Base-by-base conservation (phyloP, 2,329 filamentous ascomycete genomes). In the Colletotrichum cuscutae region DNA sequence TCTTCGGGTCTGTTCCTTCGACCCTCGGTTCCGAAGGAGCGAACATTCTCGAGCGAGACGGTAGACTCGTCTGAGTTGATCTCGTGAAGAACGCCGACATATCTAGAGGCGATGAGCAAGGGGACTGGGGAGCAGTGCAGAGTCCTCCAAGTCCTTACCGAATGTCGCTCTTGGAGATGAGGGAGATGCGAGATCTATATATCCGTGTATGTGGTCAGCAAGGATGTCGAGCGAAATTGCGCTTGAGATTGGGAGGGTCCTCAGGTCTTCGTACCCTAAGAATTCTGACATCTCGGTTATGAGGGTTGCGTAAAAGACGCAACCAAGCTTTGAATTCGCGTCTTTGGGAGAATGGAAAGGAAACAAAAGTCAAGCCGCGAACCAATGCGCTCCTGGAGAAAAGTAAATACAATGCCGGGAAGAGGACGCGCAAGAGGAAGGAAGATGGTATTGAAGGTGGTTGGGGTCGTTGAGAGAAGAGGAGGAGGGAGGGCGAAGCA, bases 61-160 rank as follows among this genome's bases (percentile, higher is more conserved):
- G 97, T 98, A 59, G 96, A 97, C 78, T 95, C 94, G 83, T 98
- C 95, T 75, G 96, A 97, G 84, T 98, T 98, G 89, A 99, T 99
- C 83, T 98, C 94, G 86, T 98, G 95, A 65, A 99, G 91, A 67
- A 94, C 96, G 77, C 97, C 97, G 80, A 97, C 94, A 86, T 98
- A 98, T 85, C 95, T 98, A 75, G 58, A 66, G 68, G 65, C 59
- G 56, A 70, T 71, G 61, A 65, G 58, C 49, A 71, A 64, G 65
- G 62, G 26, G 59, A 60, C 30, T 66, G 72, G 71, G 63, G 71
- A 65, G 46, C 72, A 53, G 60, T 56, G 71, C 71, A 54, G 66
- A 75, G 70, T 72, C 70, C 70, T 65, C 70, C 70, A 72, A 70
- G 70, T 72, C 85, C 91, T 81, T 89, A 98, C 94, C 95, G 94